These are phyloP conservation scores for Aurantiochytrium sp. DNA, from an alignment of 108 stramenopile species.

Conservation along the genomic window DNA sequence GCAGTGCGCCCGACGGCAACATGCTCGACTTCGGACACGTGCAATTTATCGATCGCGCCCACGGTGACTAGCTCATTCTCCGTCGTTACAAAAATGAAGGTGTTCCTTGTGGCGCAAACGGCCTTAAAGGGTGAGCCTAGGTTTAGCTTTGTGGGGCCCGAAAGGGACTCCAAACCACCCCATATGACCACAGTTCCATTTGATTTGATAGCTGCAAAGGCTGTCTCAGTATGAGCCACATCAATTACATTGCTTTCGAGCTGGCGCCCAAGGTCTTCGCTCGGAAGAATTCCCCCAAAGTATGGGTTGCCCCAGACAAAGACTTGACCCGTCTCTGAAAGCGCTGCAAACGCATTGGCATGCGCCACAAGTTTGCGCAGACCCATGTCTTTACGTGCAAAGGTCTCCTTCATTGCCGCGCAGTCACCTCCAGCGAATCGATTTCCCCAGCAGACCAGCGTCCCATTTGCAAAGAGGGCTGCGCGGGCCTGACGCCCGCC, in stretches of 20 bases:
- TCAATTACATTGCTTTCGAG: background rate
- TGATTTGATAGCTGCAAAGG: background rate
- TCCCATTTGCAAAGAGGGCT: background rate
- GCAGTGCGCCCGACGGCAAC: background rate
- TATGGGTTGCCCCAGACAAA: background rate
- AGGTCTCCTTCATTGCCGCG: background rate
- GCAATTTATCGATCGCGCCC: background rate
- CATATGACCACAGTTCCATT: background rate
- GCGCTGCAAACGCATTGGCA: background rate
- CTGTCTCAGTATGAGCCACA: background rate
- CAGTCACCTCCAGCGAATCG: background rate
- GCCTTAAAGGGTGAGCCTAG: background rate
- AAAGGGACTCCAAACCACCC: background rate
- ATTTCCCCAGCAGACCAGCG: background rate
- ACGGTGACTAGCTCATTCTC: background rate
- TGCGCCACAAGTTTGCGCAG: background rate
- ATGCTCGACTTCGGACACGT: background rate
- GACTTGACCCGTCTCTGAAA: background rate
- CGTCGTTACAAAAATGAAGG: background rate
- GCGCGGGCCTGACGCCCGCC: background rate
- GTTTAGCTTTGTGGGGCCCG: background rate
- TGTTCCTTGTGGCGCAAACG: background rate
- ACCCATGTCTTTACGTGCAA: background rate
- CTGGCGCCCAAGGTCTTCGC: background rate
- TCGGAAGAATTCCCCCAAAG: background rate